phyloP scores from a whole-genome alignment of 2,329 filamentous ascomycete genomes.

The Epichloe amarillans region DNA sequence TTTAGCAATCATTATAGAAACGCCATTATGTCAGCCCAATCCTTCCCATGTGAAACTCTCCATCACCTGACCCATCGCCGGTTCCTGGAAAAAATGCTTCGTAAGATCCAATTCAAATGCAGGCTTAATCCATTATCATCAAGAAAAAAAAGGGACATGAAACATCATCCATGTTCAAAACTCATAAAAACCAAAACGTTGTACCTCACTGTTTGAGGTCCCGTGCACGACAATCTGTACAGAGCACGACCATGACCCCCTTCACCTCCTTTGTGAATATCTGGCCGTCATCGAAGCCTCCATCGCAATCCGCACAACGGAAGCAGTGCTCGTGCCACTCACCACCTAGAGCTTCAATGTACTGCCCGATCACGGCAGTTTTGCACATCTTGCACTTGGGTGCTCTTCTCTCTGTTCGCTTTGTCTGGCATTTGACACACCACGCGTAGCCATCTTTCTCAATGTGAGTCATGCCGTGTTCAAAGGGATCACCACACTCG shows the following conservation, averaged over 20 bases:
- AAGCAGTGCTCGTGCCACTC: constrained; percentile 96
- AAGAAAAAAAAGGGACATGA: background rate
- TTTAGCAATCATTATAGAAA: background rate
- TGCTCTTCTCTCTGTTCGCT: constrained; percentile 74
- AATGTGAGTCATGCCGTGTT: constrained; percentile 54
- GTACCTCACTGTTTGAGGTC: constrained; percentile 40
- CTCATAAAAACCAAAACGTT: background rate
- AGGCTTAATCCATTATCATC: background rate
- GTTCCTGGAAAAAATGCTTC: background rate
- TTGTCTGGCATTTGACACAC: constrained; percentile 88
- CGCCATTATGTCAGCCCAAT: background rate
- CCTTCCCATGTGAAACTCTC: background rate
- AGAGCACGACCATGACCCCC: constrained; percentile 41
- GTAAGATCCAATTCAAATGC: constrained; percentile 1
- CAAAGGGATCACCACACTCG: constrained; percentile 94
- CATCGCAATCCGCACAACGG: constrained; percentile 53
- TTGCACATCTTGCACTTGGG: constrained; percentile 81
- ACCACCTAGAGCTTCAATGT: constrained; percentile 73
- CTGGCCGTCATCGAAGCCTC: constrained; percentile 50
- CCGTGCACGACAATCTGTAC: constrained; percentile 45
- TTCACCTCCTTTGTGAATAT: constrained; percentile 45
- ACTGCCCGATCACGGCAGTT: constrained; percentile 74
- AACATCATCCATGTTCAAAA: background rate
- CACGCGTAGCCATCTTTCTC: constrained; percentile 97
- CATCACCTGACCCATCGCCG: background rate